Evolutionary conservation across 2,329 filamentous ascomycete genomes (phyloP).

Genomic region (Epichloe festucae): DNA sequence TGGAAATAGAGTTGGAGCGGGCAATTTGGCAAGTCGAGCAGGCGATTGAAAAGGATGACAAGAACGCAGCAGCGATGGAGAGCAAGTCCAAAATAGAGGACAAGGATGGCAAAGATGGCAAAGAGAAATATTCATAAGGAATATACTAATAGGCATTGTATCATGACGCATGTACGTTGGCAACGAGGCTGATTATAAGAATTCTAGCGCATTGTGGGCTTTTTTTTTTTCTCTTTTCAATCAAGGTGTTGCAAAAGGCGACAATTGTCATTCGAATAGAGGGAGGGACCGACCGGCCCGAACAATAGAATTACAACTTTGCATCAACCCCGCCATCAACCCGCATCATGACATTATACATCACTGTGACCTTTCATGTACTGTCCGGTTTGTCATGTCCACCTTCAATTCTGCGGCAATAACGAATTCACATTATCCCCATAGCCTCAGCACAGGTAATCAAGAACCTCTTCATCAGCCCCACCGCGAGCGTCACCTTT

Average conservation of each 20-base stretch:
- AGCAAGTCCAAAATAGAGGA: neutral
- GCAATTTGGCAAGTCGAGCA: conserved; percentile 62
- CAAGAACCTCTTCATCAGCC: conserved; percentile 14
- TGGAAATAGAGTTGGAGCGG: conserved; percentile 60
- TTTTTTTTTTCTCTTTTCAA: neutral
- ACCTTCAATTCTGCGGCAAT: neutral
- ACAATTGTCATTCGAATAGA: no score
- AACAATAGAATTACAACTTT: no score
- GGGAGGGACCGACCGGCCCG: no score
- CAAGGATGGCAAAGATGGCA: conserved; percentile 1
- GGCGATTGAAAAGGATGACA: conserved; percentile 27
- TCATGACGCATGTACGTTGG: neutral
- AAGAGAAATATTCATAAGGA: neutral
- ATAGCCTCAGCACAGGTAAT: conserved; percentile 3
- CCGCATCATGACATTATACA: no score
- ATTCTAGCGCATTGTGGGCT: neutral
- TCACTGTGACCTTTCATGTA: no score
- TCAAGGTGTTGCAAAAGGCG: neutral
- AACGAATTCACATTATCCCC: conserved; percentile 1
- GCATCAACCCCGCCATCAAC: no score
- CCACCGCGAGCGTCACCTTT: conserved; percentile 16
- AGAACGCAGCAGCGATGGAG: neutral
- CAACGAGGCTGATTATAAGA: no score
- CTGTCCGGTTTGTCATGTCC: no score
- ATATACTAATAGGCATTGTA: neutral